Evolutionary conservation across 441 rosid genomes (phyloP), one percentile per base, ranked within the genome.

Genomic region (Populus hybrid): DNA sequence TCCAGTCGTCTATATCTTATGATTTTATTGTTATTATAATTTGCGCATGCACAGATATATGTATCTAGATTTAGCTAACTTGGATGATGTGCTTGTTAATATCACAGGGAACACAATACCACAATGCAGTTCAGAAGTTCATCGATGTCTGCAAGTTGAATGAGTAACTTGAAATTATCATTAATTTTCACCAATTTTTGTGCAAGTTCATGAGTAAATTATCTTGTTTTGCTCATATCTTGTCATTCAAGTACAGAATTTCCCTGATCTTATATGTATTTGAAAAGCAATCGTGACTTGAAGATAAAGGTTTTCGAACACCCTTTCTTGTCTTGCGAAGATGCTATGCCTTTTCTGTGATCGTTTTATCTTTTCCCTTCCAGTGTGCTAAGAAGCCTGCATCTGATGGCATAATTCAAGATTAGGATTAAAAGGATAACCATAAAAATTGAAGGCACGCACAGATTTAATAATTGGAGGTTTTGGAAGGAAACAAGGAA

Each of bases 61-160:
- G 21, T 56, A 21, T 64, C 16, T 9, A 6, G 3, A 59, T 29
- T 56, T 36, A 21, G 33, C 67, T 42, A 45, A 45, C 56, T 45
- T 45, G 56, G 35, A 21, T 77, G 53, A 67, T 26, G 29, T 14
- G 64, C 40, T 6, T 73, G 50, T 66, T 33, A 9, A 61, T 71
- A 2, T 86, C 79, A 24, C 89, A 90, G 94, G 93, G 93, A 83
- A 89, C 94, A 75, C 94, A 90, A 78, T 90, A 90, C 83, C 97
- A 89, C 77, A 90, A 92, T 82, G 94, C 92, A 11, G 90, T 90
- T 33, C 94, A 93, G 86, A 95, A 91, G 83, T 93, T 95, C 86
- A 87, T 90, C 12, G 89, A 88, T 53, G 86, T 93, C 23, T 95
- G 98, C 89, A 91, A 92, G 86, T 83, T 95, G 92, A 90, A 84